Evolutionary conservation across 331 rosid genomes (phyloP).

Genomic region (Phaseolus coccineus): DNA sequence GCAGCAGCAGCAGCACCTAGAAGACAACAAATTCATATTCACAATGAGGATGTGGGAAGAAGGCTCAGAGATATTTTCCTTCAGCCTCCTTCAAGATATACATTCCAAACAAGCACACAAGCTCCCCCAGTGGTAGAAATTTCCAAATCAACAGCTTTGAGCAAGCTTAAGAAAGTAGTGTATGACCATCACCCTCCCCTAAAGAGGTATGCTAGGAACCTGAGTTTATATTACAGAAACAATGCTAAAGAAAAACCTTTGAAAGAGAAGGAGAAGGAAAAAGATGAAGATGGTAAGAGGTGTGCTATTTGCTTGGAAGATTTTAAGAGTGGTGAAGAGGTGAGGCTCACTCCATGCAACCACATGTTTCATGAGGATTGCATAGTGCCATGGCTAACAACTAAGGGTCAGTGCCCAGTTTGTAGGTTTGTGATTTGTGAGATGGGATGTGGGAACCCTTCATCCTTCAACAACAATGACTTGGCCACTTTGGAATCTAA

Average conservation of each 20-base stretch:
- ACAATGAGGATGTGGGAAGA: slow-evolving; percentile 38
- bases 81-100: slow-evolving; percentile 43
- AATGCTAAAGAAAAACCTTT: slow-evolving; percentile 24
- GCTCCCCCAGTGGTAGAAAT: slow-evolving; percentile 38
- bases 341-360: slow-evolving; percentile 78
- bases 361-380: slow-evolving; percentile 93
- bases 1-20: slow-evolving; percentile 19
- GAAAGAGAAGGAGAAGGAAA: slow-evolving; percentile 38
- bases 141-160: slow-evolving; percentile 55
- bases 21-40: slow-evolving; percentile 34
- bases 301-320: slow-evolving; percentile 87
- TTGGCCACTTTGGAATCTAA: slow-evolving; percentile 31
- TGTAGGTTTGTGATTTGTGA: slow-evolving; percentile 68
- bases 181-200: slow-evolving; percentile 62
- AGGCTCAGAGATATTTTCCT: slow-evolving; percentile 37
- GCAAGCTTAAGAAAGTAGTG: slow-evolving; percentile 61
- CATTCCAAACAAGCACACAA: slow-evolving; percentile 42
- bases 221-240: slow-evolving; percentile 64
- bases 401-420: slow-evolving; percentile 75
- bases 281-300: slow-evolving; percentile 61
- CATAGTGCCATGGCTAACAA: slow-evolving; percentile 78
- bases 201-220: slow-evolving; percentile 44
- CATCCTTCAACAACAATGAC: slow-evolving; percentile 38
- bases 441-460: slow-evolving; percentile 31
- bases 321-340: slow-evolving; percentile 72